These are phyloP conservation scores for Monosporascus cannonballus DNA, from an alignment of 2,329 filamentous ascomycete species.

Conservation along the genomic window DNA sequence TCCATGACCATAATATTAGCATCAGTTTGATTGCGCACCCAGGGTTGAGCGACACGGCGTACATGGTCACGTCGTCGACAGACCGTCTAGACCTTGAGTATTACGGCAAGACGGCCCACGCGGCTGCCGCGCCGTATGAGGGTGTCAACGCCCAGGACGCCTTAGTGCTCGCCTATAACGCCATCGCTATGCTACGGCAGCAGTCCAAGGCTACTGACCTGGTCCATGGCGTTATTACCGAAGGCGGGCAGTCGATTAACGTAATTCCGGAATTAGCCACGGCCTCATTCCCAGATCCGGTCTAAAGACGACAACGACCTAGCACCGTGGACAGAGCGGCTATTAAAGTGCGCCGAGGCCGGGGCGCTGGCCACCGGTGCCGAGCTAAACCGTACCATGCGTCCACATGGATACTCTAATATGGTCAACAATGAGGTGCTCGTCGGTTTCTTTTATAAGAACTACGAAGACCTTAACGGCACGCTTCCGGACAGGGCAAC, in stretches of 20 bases:
- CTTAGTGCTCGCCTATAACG: constrained; percentile 28
- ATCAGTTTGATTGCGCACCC: constrained; percentile 16
- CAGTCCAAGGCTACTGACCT: constrained; percentile 12
- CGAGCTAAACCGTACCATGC: constrained; percentile 29
- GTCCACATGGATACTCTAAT: constrained; percentile 24
- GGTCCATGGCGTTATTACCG: constrained; percentile 6
- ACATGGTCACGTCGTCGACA: background rate
- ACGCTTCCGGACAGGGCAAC: constrained; percentile 16
- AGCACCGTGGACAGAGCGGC: constrained; percentile 15
- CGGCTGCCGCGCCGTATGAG: constrained; percentile 31
- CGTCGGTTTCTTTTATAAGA: constrained; percentile 15
- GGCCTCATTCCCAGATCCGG: constrained; percentile 38
- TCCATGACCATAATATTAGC: constrained; percentile 26
- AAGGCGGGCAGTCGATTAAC: constrained; percentile 8
- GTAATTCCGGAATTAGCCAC: constrained; percentile 27
- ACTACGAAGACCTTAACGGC: constrained; percentile 18
- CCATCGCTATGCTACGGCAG: constrained; percentile 24
- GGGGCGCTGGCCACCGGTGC: constrained; percentile 29
- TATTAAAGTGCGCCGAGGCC: constrained; percentile 29
- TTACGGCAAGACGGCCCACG: constrained; percentile 27
- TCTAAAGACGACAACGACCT: constrained; percentile 18
- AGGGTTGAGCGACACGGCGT: background rate
- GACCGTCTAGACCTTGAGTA: constrained; percentile 9
- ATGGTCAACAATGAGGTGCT: constrained; percentile 25
- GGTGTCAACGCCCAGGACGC: constrained; percentile 35